Conservation (phyloP, 441 rosid species). For the Erodium trifolium region DNA sequence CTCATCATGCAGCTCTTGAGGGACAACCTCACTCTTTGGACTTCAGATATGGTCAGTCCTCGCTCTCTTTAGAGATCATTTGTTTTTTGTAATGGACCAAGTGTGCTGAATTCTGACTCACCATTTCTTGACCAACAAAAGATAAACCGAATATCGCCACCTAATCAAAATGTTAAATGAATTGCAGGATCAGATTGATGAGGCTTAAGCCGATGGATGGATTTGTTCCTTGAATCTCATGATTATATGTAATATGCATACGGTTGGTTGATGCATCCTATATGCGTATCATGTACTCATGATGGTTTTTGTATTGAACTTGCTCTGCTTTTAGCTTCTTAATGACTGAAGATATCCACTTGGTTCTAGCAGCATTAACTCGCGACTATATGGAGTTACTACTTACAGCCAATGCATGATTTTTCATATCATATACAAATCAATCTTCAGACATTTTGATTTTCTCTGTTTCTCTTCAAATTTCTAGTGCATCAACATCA, state of each 20-base stretch:
- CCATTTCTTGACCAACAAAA: background rate
- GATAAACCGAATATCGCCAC: background rate
- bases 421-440: background rate
- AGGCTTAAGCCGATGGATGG: slow-evolving; percentile 19
- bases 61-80: background rate
- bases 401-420: background rate
- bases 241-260: no score
- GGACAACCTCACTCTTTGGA: slow-evolving; percentile 46
- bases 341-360: background rate
- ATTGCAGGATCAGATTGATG: slow-evolving; percentile 39
- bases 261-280: no score
- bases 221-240: no score
- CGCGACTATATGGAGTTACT: background rate
- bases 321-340: background rate
- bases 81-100: background rate
- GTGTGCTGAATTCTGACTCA: background rate
- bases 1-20: slow-evolving; percentile 48
- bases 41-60: slow-evolving; percentile 38
- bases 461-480: background rate
- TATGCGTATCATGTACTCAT: no score
- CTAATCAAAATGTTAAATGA: background rate
- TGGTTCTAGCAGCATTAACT: background rate
- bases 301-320: no score
- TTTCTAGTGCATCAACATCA: background rate
- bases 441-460: background rate